Conservation (phyloP, 164 flowering plant genomes). For the Liquidambar formosana region DNA sequence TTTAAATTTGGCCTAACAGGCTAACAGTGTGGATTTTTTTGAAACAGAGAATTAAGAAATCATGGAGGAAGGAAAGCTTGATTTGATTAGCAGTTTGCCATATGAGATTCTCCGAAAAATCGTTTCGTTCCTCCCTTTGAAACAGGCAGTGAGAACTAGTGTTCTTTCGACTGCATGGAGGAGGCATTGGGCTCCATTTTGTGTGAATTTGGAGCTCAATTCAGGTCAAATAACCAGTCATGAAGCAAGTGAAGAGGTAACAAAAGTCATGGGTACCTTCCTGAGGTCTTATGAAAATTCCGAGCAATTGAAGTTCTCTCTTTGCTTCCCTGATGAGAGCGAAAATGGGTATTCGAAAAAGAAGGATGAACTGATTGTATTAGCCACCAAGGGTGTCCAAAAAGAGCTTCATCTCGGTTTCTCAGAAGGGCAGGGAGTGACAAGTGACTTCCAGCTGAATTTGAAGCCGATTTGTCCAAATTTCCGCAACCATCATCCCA, state of each 20-base stretch:
- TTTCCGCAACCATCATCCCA: too few species aligned
- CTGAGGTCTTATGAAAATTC: neutral
- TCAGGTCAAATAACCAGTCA: neutral
- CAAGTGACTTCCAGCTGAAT: neutral
- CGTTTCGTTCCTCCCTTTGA: neutral
- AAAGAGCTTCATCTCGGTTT: constrained; percentile 20
- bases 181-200: neutral
- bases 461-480: neutral
- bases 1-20: too few species aligned
- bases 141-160: constrained; percentile 6
- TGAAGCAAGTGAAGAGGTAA: neutral
- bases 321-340: neutral
- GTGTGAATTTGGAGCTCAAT: neutral
- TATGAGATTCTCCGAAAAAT: neutral
- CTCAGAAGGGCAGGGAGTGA: neutral
- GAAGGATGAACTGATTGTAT: neutral
- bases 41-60: too few species aligned
- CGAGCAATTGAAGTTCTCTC: neutral
- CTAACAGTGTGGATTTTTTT: too few species aligned
- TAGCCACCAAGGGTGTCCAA: constrained; percentile 9
- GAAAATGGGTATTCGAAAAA: too few species aligned
- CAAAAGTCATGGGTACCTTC: neutral
- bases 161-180: neutral
- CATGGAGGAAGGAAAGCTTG: neutral
- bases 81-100: constrained; percentile 1